A percentile compares a stretch with the other conserved stretches of the same genome.
phyloP scores from a whole-genome alignment of 225 moss, liverwort and hornwort species.

The Bryoerythrophyllum caledonicum region DNA sequence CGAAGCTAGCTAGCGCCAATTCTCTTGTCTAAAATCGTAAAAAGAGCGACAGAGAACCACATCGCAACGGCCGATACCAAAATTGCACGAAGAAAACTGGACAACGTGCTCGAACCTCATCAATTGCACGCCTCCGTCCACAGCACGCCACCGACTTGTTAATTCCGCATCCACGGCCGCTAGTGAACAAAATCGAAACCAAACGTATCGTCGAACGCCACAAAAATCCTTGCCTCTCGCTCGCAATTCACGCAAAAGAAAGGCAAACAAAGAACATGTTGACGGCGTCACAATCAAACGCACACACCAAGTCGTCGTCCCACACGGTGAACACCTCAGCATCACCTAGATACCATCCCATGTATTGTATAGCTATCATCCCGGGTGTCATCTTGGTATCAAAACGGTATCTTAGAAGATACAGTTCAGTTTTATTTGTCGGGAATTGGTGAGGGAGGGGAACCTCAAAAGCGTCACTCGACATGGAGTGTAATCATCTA shows the following conservation, averaged over 20 bases:
- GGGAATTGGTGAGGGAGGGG: not conserved
- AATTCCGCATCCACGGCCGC: not conserved
- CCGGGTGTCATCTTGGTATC: not conserved
- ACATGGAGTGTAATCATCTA: not conserved
- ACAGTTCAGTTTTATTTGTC: too few relatives aligned
- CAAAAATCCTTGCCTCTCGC: not conserved
- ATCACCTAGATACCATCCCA: not conserved
- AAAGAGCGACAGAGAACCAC: not conserved
- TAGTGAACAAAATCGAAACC: too few relatives aligned
- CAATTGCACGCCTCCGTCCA: slow-evolving; percentile 2
- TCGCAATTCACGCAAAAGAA: slow-evolving; percentile 14
- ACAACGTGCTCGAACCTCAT: not conserved
- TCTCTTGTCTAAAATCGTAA: not conserved
- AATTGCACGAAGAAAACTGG: slow-evolving; percentile 10
- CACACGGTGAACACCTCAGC: not conserved
- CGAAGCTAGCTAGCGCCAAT: not conserved
- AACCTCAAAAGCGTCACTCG: not conserved
- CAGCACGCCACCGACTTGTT: not conserved
- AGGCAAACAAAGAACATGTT: not conserved
- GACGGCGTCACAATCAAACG: not conserved
- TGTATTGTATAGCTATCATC: not conserved
- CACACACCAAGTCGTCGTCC: not conserved
- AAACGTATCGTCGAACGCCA: not conserved
- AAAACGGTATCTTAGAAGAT: not conserved
- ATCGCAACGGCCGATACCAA: not conserved